These are phyloP conservation scores for Penicillium sp. DNA, from an alignment of 2,329 filamentous ascomycete genomes.

Conservation along the genomic window DNA sequence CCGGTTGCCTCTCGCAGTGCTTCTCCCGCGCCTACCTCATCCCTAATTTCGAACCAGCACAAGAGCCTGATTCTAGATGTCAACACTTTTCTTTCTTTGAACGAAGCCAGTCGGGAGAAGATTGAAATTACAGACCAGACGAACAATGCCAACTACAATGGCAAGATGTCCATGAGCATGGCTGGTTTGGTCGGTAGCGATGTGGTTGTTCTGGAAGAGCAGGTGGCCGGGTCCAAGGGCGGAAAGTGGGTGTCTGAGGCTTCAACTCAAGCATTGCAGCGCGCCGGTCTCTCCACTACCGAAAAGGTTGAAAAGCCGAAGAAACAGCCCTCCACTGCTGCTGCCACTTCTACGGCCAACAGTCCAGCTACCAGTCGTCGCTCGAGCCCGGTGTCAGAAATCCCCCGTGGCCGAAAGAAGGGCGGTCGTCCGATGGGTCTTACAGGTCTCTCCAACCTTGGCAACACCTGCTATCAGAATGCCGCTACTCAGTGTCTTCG, in stretches of 20 bases:
- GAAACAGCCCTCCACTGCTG: constrained; percentile 23
- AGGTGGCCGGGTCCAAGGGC: constrained; percentile 50
- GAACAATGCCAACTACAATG: constrained; percentile 70
- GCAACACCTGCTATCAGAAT: constrained; percentile 99
- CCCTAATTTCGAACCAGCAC: constrained; percentile 40
- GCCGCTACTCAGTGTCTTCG: constrained; percentile 91
- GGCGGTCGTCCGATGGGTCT: constrained; percentile 64
- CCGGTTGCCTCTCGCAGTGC: constrained; percentile 42
- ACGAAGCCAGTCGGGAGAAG: constrained; percentile 59
- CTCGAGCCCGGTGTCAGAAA: constrained; percentile 61
- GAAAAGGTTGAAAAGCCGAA: constrained; percentile 33
- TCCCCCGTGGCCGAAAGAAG: constrained; percentile 65
- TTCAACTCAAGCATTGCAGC: constrained; percentile 40
- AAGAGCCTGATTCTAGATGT: constrained; percentile 57
- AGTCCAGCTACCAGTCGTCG: constrained; percentile 53
- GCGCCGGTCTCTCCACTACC: constrained; percentile 48
- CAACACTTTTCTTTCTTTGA: constrained; percentile 57
- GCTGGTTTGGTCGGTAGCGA: constrained; percentile 67
- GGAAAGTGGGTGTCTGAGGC: constrained; percentile 54
- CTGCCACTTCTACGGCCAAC: constrained; percentile 34
- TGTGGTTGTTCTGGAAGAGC: constrained; percentile 78
- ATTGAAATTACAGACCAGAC: constrained; percentile 65
- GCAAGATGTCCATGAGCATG: constrained; percentile 59
- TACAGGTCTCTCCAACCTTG: constrained; percentile 80
- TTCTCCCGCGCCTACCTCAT: constrained; percentile 41